phyloP scores from a whole-genome alignment of 2,329 filamentous ascomycete species.

The Pseudocercospora musae region DNA sequence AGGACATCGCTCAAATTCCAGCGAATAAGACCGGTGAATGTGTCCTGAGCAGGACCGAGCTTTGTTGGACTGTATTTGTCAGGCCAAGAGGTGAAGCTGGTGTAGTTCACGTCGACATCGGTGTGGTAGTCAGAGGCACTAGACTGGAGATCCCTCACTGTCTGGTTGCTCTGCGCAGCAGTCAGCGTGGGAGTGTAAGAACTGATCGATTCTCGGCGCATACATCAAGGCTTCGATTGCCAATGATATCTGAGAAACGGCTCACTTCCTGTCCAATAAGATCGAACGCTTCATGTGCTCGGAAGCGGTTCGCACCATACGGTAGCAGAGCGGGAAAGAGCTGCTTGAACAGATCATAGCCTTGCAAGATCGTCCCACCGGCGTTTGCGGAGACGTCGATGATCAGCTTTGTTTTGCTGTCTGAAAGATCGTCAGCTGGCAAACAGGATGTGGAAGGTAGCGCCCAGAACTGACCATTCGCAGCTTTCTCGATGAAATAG shows the following conservation, averaged over 20 bases:
- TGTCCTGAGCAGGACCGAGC: slow-evolving; percentile 46
- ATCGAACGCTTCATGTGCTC: slow-evolving; percentile 48
- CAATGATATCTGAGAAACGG: slow-evolving; percentile 31
- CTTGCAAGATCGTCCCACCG: slow-evolving; percentile 58
- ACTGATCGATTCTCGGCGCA: not conserved
- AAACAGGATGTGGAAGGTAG: not conserved
- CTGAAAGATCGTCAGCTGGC: slow-evolving; percentile 14
- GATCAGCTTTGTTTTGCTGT: slow-evolving; percentile 58
- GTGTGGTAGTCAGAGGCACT: slow-evolving; percentile 48
- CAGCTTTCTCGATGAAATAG: slow-evolving; percentile 43
- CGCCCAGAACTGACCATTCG: slow-evolving; percentile 32
- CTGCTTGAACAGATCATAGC: slow-evolving; percentile 59
- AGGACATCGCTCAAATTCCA: slow-evolving; percentile 49
- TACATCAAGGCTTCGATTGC: slow-evolving; percentile 30
- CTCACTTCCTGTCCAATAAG: slow-evolving; percentile 44
- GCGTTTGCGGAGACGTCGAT: slow-evolving; percentile 58
- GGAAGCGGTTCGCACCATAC: slow-evolving; percentile 52
- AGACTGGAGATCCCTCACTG: slow-evolving; percentile 40
- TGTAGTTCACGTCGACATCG: slow-evolving; percentile 47
- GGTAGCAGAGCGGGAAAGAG: slow-evolving; percentile 52
- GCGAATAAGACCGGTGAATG: slow-evolving; percentile 57
- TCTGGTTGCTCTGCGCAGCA: slow-evolving; percentile 38
- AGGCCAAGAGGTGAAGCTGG: slow-evolving; percentile 47
- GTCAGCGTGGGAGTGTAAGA: slow-evolving; percentile 22
- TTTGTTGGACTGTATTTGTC: slow-evolving; percentile 47